Evolutionary conservation across 805 yeast genomes (phyloP), one percentile per base, ranked within the genome.

Genomic region (Candida odintsovae): DNA sequence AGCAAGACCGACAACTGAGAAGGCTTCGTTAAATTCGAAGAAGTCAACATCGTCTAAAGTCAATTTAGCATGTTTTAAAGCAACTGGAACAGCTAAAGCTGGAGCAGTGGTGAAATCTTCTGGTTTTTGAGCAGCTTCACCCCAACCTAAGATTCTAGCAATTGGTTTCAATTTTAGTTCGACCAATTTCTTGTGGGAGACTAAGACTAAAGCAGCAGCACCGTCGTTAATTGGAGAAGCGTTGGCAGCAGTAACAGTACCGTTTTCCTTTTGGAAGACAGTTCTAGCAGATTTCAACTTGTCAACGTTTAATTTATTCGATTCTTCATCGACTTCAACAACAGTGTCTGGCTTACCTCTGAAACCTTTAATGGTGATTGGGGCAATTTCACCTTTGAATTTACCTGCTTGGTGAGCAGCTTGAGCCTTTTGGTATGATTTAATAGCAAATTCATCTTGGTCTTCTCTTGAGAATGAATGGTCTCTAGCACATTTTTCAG

Each of bases 161-260:
- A 94, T 66, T 53, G 99, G 99, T 65, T 75, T 89, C 63, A 94
- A 73, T 40, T 85, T 84, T 58, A 90, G 79, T 76, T 90, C 96
- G 66, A 81, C 80, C 59, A 90, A 76, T 73, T 90, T 90, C 52
- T 72, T 72, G 64, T 80, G 97, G 49, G 96, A 86, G 44, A 89
- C 94, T 56, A 94, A 76, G 40, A 94, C 74, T 35, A 94, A 80
- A 42, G 98, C 98, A 46, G 98, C 97, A 66, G 89, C 98, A 70
- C 99, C 99, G 68, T 94, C 99, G 68, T 92, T 94, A 61, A 94
- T 76, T 62, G 95, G 89, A 25, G 97, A 89, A 25, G 98, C 95
- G 67, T 94, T 95, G 58, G 97, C 95, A 22, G 96, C 98, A 36
- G 99, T 92, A 51, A 94, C 92, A 37, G 97, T 87, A 65, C 98